Evolutionary conservation across 768 basidiomycete genomes (phyloP).

Genomic region (Asterophora parasitica): DNA sequence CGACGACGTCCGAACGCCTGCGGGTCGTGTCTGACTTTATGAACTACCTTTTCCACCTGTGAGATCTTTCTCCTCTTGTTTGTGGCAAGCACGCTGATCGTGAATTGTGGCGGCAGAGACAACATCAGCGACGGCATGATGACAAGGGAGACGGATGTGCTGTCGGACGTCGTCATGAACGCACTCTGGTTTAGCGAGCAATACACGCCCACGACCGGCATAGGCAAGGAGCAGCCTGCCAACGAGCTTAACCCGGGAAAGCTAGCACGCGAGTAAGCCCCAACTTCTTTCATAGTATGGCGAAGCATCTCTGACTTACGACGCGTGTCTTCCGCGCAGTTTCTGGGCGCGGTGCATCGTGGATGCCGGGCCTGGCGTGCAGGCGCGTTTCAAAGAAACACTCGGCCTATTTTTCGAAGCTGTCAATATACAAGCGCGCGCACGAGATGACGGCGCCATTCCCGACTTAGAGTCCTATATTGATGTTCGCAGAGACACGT

Average conservation of each 20-base stretch:
- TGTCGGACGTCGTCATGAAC: slow-evolving; percentile 68
- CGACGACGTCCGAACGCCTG: slow-evolving; percentile 49
- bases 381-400: slow-evolving; percentile 67
- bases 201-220: slow-evolving; percentile 43
- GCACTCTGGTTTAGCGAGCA: slow-evolving; percentile 53
- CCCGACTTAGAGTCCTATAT: slow-evolving; percentile 76
- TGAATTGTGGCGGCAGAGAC: slow-evolving; percentile 34
- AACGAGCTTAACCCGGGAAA: slow-evolving; percentile 52
- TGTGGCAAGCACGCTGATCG: too few relatives aligned
- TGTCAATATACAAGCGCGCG: slow-evolving; percentile 55
- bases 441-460: slow-evolving; percentile 47
- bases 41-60: slow-evolving; percentile 55
- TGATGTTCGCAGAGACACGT: slow-evolving; percentile 66
- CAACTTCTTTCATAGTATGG: background rate
- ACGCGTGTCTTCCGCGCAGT: slow-evolving; percentile 30
- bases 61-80: slow-evolving; percentile 16
- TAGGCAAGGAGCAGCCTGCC: slow-evolving; percentile 32
- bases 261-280: slow-evolving; percentile 61
- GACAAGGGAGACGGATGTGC: slow-evolving; percentile 50
- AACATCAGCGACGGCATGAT: slow-evolving; percentile 80
- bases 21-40: slow-evolving; percentile 67
- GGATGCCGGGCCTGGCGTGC: slow-evolving; percentile 51
- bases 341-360: slow-evolving; percentile 63
- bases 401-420: slow-evolving; percentile 66
- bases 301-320: background rate